Base-by-base conservation (phyloP, 2,329 filamentous ascomycete genomes). In the Hypoxylon sp. region DNA sequence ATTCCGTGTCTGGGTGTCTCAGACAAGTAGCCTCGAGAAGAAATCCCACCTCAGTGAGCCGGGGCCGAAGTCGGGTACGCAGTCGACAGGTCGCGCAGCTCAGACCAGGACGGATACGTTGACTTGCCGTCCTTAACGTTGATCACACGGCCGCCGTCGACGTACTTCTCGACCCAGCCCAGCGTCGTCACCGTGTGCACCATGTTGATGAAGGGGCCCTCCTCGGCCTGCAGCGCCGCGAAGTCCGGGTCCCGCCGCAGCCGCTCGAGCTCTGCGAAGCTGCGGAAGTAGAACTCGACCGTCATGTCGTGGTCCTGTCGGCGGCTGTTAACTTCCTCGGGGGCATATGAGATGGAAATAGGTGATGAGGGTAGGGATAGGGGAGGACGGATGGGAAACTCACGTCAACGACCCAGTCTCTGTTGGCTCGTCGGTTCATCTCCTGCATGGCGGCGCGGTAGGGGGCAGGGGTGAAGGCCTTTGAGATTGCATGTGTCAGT, bases 221-320 rank as follows among this genome's bases (percentile, higher is more conserved):
- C 55, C 2, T n/a, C n/a, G 3, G 31, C 40, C 15, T 55, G 55
- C 21, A 50, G 35, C 1, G 21, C 33, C 18, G 37, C 15, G 40
- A 46, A 50, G 8, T 50, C 55, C 8, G 33, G 55, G 18, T 55
- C 47, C 17, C 15, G 4, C 3, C 29, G 29, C 13, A 49, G 20
- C 7, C 37, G 43, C 24, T 49, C 38, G 1, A 53, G 49, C 2
- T 45, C 55, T 13, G 45, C 49, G 33, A 58, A 46, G 33, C 13
- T 40, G 40, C 55, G 45, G 46, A 55, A 47, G 46, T 59, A 59
- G 41, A 55, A 59, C 24, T 59, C 46, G 2, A 47, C 46, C 23
- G 41, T 55, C 41, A 51, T 42, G 41, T 43, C 55, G 35, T 50
- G 46, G 24, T 55, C 50, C 41, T 55, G 20, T 35, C 15, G 31